Evolutionary conservation across 371 early-diverging fungal genomes (phyloP).

Genomic region (Neoconidiobolus thromboides): DNA sequence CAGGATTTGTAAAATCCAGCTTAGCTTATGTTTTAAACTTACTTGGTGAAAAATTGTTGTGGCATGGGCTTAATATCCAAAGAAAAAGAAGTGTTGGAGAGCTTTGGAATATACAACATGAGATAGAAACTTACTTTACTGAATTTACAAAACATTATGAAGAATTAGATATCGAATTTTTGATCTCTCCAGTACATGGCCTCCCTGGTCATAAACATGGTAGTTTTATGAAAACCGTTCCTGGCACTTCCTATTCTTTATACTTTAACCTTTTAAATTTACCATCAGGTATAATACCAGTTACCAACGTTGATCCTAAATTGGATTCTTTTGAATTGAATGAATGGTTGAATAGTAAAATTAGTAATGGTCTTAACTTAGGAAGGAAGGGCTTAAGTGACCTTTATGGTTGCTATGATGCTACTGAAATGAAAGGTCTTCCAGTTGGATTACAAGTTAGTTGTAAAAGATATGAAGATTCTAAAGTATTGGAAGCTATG

Average conservation of each 20-base stretch:
- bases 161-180: neutral
- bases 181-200: neutral
- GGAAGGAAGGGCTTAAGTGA: neutral
- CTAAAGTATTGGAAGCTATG: neutral
- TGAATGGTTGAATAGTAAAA: neutral
- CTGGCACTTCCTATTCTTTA: neutral
- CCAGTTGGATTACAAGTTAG: constrained; percentile 5
- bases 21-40: neutral
- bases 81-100: neutral
- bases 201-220: neutral
- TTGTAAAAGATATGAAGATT: neutral
- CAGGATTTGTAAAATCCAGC: neutral
- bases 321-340: neutral
- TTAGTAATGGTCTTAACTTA: neutral
- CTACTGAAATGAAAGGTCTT: neutral
- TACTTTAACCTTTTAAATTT: neutral
- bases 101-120: neutral
- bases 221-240: neutral
- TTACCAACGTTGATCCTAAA: neutral
- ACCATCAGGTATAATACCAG: constrained; percentile 4
- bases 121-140: too few species aligned
- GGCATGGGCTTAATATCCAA: neutral
- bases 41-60: neutral
- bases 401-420: neutral
- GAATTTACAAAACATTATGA: neutral